phyloP scores from a whole-genome alignment of 371 early-diverging fungal species.

The Dinochytrium kinnereticum region DNA sequence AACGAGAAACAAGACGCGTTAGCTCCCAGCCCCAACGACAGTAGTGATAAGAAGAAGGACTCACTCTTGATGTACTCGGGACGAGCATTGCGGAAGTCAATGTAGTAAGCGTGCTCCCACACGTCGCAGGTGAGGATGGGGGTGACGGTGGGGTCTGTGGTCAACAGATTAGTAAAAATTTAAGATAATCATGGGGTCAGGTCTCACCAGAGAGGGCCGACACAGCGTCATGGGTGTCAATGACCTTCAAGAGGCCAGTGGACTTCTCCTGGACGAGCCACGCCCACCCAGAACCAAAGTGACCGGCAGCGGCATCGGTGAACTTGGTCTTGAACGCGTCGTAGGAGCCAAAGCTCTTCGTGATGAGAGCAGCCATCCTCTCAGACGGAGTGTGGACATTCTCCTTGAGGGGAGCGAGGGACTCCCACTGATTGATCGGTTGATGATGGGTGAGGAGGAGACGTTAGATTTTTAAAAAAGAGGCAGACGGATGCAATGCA shows the following conservation, averaged over 20 bases:
- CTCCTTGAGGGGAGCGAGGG: slow-evolving; percentile 18
- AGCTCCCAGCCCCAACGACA: too few species aligned
- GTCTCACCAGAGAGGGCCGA: slow-evolving; percentile 27
- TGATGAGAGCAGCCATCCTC: slow-evolving; percentile 28
- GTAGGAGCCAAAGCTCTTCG: slow-evolving; percentile 41
- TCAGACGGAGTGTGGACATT: slow-evolving; percentile 23
- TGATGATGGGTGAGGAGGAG: too few species aligned
- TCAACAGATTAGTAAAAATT: background rate
- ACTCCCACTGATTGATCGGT: slow-evolving; percentile 14
- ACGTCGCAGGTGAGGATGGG: slow-evolving; percentile 53
- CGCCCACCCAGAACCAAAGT: slow-evolving; percentile 49
- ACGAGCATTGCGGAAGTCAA: slow-evolving; percentile 49
- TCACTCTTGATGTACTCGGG: slow-evolving; percentile 44
- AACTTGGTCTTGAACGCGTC: slow-evolving; percentile 45
- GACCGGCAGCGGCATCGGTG: slow-evolving; percentile 41
- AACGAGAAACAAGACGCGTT: too few species aligned
- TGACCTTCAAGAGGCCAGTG: slow-evolving; percentile 40
- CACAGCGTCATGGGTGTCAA: slow-evolving; percentile 50
- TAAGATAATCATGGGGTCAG: background rate
- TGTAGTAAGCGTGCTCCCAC: slow-evolving; percentile 64
- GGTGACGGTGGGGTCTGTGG: slow-evolving; percentile 30
- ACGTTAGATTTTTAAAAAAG: too few species aligned
- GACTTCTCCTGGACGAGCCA: slow-evolving; percentile 47
- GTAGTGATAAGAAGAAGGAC: background rate
- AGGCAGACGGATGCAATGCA: too few species aligned